Percentiles rank a stretch among this genome's conserved stretches.
phyloP scores from a whole-genome alignment of 805 yeast genomes.

The Saccharomycopsis olivae region DNA sequence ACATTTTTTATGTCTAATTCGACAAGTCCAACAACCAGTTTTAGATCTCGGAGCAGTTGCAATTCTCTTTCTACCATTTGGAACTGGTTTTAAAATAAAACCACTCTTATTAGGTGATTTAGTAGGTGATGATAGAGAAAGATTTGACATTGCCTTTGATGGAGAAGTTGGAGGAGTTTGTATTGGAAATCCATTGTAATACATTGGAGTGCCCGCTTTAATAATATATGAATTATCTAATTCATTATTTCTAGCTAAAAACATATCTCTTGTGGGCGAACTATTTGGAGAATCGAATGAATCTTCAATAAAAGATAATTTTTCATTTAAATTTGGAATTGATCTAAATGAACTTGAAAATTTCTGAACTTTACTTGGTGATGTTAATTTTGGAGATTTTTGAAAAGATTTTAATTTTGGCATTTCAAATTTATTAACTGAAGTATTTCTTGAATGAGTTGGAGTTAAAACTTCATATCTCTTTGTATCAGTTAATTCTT shows the following conservation, averaged over 20 bases:
- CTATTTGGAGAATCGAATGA: slow-evolving; percentile 4
- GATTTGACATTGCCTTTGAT: slow-evolving; percentile 7
- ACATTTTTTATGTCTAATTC: slow-evolving; percentile 56
- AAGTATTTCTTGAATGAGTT: slow-evolving; percentile 7
- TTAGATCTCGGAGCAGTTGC: slow-evolving; percentile 28
- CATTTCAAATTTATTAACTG: slow-evolving; percentile 10
- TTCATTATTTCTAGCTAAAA: slow-evolving; percentile 1
- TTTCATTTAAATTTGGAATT: slow-evolving; percentile 17
- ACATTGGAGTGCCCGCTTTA: slow-evolving; percentile 1
- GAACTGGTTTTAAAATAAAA: slow-evolving; percentile 17
- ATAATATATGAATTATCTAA: slow-evolving; percentile 8
- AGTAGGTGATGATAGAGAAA: slow-evolving; percentile 6
- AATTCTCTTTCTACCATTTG: slow-evolving; percentile 17
- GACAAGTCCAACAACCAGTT: slow-evolving; percentile 51
- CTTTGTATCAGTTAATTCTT: slow-evolving; percentile 4
- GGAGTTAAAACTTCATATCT: slow-evolving; percentile 2
- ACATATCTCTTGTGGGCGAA: slow-evolving; percentile 6
- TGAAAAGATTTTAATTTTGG: slow-evolving; percentile 17
- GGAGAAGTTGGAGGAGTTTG: slow-evolving; percentile 16
- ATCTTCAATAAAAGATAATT: slow-evolving; percentile 15
- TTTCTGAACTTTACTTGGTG: slow-evolving; percentile 14
- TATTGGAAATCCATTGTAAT: background rate
- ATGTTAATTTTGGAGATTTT: slow-evolving; percentile 14
- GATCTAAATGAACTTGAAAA: slow-evolving; percentile 13
- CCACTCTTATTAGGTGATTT: slow-evolving; percentile 3